Evolutionary conservation across 2,329 filamentous ascomycete species (phyloP).

Genomic region (Aspergillus tanneri): DNA sequence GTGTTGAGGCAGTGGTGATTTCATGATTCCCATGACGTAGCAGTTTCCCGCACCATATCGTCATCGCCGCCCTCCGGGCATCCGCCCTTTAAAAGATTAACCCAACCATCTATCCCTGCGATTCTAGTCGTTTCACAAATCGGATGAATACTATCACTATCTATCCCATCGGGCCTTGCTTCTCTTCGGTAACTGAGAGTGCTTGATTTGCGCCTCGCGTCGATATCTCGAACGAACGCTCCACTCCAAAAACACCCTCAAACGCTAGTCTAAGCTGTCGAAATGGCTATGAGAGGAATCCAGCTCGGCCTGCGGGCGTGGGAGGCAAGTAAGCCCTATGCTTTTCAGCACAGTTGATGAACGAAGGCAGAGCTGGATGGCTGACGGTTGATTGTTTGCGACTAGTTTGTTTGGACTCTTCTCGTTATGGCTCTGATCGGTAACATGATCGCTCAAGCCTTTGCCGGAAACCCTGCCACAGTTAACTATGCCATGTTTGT

Average conservation of each 20-base stretch:
- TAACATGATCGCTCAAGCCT: constrained; percentile 59
- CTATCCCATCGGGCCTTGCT: background rate
- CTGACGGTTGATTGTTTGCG: constrained; percentile 3
- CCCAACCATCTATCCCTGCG: constrained; percentile 7
- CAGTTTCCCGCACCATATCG: constrained; percentile 24
- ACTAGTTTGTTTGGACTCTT: constrained; percentile 59
- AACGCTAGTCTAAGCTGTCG: constrained; percentile 12
- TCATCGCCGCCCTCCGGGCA: constrained; percentile 32
- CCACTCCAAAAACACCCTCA: background rate
- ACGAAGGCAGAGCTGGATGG: background rate
- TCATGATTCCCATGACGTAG: constrained; percentile 37
- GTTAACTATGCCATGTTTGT: constrained; percentile 56
- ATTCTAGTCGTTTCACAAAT: constrained; percentile 11
- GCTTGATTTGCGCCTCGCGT: too few species aligned
- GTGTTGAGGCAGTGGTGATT: constrained; percentile 20
- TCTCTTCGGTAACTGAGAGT: background rate
- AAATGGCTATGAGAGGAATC: constrained; percentile 29
- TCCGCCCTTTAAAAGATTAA: constrained; percentile 31
- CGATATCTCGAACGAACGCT: background rate
- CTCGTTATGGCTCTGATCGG: constrained; percentile 62
- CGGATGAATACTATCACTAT: constrained; percentile 8
- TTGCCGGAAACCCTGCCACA: constrained; percentile 55
- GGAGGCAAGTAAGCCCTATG: constrained; percentile 25
- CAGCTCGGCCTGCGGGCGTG: constrained; percentile 34
- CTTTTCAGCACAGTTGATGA: too few species aligned